Evolutionary conservation across 306 rosid species (phyloP).

Genomic region (Canavalia gladiata): DNA sequence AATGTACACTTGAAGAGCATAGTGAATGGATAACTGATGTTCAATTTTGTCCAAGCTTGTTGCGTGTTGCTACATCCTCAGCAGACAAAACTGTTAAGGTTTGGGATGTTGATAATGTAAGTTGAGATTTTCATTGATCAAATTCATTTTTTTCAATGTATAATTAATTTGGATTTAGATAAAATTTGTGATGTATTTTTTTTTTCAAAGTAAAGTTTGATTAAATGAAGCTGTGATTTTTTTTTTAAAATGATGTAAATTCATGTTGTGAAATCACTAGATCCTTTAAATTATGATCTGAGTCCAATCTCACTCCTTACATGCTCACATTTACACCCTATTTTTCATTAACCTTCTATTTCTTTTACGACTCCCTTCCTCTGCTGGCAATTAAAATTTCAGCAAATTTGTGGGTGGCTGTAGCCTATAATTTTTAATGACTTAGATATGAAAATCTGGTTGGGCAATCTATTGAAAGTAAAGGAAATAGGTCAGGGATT

Average conservation of each 20-base stretch:
- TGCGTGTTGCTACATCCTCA: constrained; percentile 83
- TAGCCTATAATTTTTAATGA: constrained; percentile 10
- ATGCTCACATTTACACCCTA: background rate
- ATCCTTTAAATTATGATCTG: background rate
- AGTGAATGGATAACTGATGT: constrained; percentile 78
- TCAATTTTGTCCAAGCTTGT: constrained; percentile 73
- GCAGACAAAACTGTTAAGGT: constrained; percentile 84
- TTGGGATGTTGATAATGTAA: constrained; percentile 85
- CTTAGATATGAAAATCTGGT: background rate
- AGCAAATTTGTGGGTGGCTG: background rate
- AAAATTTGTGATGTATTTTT: background rate
- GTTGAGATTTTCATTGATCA: constrained; percentile 48
- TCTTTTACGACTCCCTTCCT: constrained; percentile 1
- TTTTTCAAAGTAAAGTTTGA: background rate
- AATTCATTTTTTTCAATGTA: constrained; percentile 11
- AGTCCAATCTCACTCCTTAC: constrained; percentile 16
- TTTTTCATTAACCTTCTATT: constrained; percentile 11
- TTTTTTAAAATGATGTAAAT: background rate
- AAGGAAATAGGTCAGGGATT: constrained; percentile 34
- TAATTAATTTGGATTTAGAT: constrained; percentile 26
- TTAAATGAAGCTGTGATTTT: background rate
- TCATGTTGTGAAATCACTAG: constrained; percentile 7
- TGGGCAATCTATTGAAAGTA: constrained; percentile 27
- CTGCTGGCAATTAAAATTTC: constrained; percentile 9
- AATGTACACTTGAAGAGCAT: constrained; percentile 80